phyloP scores from a whole-genome alignment of 768 basidiomycete genomes.

The Amanita thiersii region DNA sequence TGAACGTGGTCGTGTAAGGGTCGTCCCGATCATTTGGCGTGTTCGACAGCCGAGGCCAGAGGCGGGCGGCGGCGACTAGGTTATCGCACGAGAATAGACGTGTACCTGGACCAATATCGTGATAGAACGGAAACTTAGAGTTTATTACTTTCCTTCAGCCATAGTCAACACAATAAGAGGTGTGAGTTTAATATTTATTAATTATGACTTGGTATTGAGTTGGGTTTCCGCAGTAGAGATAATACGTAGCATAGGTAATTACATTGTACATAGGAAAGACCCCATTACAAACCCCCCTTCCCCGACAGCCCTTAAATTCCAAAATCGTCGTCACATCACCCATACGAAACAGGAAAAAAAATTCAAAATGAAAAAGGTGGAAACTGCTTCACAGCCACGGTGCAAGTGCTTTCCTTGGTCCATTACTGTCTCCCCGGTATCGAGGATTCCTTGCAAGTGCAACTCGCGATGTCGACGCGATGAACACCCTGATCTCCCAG shows the following conservation, averaged over 20 bases:
- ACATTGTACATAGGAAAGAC: background rate
- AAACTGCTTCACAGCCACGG: conserved; percentile 5
- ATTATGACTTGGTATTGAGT: no score
- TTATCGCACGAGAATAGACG: no score
- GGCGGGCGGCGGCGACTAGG: background rate
- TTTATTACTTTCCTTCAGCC: no score
- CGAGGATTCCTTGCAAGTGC: conserved; percentile 6
- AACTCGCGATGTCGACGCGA: conserved; percentile 4
- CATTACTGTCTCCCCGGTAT: conserved; percentile 4
- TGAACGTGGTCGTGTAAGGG: conserved; percentile 1
- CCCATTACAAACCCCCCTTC: no score
- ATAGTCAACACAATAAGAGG: no score
- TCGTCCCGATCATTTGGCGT: background rate
- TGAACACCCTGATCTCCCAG: conserved; percentile 8
- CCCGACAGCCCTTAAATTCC: no score
- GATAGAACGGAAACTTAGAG: no score
- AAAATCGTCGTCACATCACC: background rate
- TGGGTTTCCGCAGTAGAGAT: no score
- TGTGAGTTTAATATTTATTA: no score
- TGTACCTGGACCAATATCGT: no score
- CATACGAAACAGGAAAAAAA: background rate
- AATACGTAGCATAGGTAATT: background rate
- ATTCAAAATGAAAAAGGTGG: background rate
- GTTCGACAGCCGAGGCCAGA: background rate
- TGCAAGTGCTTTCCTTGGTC: conserved; percentile 9